Conservation (phyloP, 495 filamentous ascomycete species). For the Talaromyces stipitatus region DNA sequence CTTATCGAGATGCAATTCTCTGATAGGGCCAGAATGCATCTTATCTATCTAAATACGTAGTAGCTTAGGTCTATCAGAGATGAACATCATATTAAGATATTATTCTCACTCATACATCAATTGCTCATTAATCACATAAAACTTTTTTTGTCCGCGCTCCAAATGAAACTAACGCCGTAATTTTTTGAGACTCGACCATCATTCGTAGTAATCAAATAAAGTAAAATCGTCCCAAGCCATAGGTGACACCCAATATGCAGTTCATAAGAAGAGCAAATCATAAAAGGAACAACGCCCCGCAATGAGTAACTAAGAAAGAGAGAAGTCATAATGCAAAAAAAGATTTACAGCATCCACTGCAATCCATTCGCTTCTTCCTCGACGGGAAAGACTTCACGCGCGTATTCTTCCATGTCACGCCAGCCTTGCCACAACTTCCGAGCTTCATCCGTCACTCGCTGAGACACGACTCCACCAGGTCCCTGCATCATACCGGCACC, state of each 20-base stretch:
- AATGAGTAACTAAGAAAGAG: not conserved
- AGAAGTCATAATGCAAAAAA: not conserved
- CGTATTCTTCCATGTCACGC: constrained; percentile 90
- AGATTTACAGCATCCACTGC: constrained; percentile 74
- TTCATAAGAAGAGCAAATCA: not conserved
- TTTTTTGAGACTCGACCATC: not conserved
- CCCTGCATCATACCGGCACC: constrained; percentile 49
- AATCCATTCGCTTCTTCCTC: constrained; percentile 91
- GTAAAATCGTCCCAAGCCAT: not conserved
- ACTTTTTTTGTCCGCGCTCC: not conserved
- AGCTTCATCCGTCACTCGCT: constrained; percentile 60
- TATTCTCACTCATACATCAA: not conserved
- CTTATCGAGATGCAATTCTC: not conserved
- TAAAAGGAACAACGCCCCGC: not conserved
- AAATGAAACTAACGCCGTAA: not conserved
- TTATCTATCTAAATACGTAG: too few species aligned
- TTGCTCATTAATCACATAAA: too few species aligned
- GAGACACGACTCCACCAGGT: constrained; percentile 43
- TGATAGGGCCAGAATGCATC: not conserved
- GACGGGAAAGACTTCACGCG: constrained; percentile 85
- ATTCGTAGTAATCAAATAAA: not conserved
- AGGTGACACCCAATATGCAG: constrained; percentile 5
- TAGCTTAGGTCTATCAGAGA: too few species aligned
- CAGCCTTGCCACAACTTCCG: constrained; percentile 84
- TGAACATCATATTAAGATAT: too few species aligned